Percentiles rank a stretch among this genome's conserved stretches.
phyloP scores from a whole-genome alignment of 257 asterid species.

The Datura wrightii region DNA sequence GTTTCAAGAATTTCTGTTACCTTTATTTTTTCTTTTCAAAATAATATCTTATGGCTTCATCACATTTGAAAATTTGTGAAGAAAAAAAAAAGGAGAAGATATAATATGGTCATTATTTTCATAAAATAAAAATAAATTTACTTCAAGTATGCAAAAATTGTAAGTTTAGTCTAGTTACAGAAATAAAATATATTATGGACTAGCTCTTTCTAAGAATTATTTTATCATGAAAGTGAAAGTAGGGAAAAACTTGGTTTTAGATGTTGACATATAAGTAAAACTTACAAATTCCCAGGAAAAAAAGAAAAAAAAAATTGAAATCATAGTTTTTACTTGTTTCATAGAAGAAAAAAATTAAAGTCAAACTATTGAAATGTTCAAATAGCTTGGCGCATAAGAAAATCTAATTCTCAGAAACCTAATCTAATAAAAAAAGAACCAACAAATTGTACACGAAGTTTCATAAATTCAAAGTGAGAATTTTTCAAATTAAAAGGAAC shows the following conservation, averaged over 20 bases:
- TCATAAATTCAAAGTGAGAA: conserved; percentile 16
- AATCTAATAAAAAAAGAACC: not conserved
- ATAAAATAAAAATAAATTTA: not conserved
- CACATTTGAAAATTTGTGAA: no score
- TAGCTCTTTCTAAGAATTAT: not conserved
- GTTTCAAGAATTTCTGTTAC: not conserved
- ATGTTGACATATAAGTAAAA: not conserved
- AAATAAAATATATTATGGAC: not conserved
- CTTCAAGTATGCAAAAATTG: not conserved
- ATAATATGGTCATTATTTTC: not conserved
- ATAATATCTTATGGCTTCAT: not conserved
- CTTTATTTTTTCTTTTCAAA: not conserved
- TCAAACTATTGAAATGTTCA: not conserved
- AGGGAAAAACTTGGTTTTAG: not conserved
- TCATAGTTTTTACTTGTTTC: not conserved
- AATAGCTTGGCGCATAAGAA: not conserved
- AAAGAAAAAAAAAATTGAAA: not conserved
- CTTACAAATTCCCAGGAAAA: not conserved
- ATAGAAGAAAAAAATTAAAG: no score
- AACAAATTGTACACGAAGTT: not conserved
- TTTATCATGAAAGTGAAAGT: not conserved
- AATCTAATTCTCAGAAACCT: not conserved
- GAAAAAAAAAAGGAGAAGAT: no score
- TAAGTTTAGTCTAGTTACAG: not conserved
- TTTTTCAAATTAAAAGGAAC: conserved; percentile 8